Percentiles rank a stretch among this genome's conserved stretches.
Conservation (phyloP, 192 early-diverging fungal genomes). For the Helicostylum pulchrum region DNA sequence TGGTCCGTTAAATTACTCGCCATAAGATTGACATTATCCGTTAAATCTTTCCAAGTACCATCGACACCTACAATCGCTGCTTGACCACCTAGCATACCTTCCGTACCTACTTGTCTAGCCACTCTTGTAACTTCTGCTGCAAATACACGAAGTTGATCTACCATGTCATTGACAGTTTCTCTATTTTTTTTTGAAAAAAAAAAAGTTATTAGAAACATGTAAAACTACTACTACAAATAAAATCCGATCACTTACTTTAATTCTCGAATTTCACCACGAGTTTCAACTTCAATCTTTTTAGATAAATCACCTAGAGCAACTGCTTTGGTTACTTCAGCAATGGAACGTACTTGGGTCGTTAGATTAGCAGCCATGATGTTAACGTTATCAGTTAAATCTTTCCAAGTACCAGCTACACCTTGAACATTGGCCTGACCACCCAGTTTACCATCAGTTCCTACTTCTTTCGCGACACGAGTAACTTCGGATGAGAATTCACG, state of each 20-base stretch:
- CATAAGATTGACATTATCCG: constrained; percentile 57
- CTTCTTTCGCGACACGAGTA: constrained; percentile 66
- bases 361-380: constrained; percentile 10
- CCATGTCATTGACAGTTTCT: constrained; percentile 41
- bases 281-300: constrained; percentile 2
- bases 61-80: constrained; percentile 55
- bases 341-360: constrained; percentile 7
- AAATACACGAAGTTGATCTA: constrained; percentile 54
- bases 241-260: neutral
- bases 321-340: constrained; percentile 12
- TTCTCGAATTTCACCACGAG: neutral
- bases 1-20: constrained; percentile 52
- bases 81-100: constrained; percentile 55
- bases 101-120: constrained; percentile 57
- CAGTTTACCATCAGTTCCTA: constrained; percentile 65
- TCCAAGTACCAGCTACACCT: constrained; percentile 7
- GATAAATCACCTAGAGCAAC: constrained; percentile 3
- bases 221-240: neutral
- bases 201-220: neutral
- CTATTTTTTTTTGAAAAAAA: neutral
- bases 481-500: constrained; percentile 46
- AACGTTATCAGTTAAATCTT: constrained; percentile 10
- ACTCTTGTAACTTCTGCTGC: constrained; percentile 60
- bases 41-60: constrained; percentile 55
- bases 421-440: constrained; percentile 59